These are phyloP conservation scores for Salix brachista DNA, from an alignment of 345 rosid genomes.

Conservation along the genomic window DNA sequence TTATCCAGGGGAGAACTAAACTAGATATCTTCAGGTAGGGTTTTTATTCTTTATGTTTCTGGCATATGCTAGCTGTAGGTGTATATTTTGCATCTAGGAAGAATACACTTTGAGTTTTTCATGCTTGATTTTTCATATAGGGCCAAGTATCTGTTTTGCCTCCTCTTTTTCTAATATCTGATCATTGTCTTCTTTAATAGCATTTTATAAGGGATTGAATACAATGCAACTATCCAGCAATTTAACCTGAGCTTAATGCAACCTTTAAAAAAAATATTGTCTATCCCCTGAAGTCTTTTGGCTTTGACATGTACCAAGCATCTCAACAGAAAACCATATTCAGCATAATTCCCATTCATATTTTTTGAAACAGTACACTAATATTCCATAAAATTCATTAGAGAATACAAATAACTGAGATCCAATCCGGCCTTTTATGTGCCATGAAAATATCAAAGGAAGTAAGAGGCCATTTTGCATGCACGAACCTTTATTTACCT, in stretches of 20 bases:
- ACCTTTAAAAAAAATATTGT: background rate
- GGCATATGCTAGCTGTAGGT: background rate
- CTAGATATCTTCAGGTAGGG: background rate
- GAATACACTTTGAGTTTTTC: background rate
- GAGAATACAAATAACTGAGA: background rate
- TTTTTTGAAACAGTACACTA: background rate
- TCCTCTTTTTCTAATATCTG: background rate
- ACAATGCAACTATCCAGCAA: background rate
- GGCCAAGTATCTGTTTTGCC: background rate
- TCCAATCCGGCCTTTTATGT: background rate
- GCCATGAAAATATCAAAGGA: background rate
- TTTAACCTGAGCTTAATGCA: background rate
- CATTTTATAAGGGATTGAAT: background rate
- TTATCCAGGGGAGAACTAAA: background rate
- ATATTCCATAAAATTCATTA: background rate
- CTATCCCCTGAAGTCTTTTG: background rate
- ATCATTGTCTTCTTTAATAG: background rate
- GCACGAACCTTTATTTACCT: background rate
- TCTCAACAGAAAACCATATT: background rate
- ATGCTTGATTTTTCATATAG: background rate
- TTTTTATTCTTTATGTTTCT: background rate
- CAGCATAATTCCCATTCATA: background rate
- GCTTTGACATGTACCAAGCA: background rate
- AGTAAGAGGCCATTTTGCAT: background rate
- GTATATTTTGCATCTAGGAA: background rate